phyloP scores from a whole-genome alignment of 306 rosid species.

The Vigna reflexopilosa region DNA sequence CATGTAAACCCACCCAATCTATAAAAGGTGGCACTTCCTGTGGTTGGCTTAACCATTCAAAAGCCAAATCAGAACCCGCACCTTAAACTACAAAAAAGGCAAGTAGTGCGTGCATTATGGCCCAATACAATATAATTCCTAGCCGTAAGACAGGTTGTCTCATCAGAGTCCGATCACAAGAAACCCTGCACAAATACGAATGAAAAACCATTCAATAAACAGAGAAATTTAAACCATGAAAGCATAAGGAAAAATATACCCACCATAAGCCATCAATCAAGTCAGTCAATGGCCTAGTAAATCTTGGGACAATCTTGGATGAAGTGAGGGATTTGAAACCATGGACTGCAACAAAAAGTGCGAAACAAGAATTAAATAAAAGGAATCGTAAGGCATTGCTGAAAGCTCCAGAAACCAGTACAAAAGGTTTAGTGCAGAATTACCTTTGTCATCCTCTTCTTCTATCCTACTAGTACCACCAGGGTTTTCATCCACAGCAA shows the following conservation, averaged over 20 bases:
- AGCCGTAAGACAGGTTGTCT: slow-evolving; percentile 86
- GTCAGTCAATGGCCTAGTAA: slow-evolving; percentile 86
- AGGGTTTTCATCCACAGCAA: slow-evolving; percentile 89
- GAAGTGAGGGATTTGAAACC: slow-evolving; percentile 95
- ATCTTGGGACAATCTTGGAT: slow-evolving; percentile 87
- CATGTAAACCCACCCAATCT: slow-evolving; percentile 35
- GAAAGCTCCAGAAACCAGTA: slow-evolving; percentile 25
- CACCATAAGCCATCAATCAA: slow-evolving; percentile 97
- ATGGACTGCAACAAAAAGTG: slow-evolving; percentile 62
- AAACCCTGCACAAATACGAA: slow-evolving; percentile 70
- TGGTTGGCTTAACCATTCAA: too few relatives aligned
- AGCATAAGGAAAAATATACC: slow-evolving; percentile 36
- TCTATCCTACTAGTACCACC: slow-evolving; percentile 70
- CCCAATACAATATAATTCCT: slow-evolving; percentile 90
- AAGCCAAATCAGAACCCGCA: slow-evolving; percentile 46
- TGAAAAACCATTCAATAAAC: slow-evolving; percentile 29
- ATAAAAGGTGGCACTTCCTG: slow-evolving; percentile 20
- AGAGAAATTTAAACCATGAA: slow-evolving; percentile 9
- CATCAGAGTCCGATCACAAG: slow-evolving; percentile 96
- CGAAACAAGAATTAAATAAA: slow-evolving; percentile 38
- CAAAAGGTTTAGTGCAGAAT: slow-evolving; percentile 25
- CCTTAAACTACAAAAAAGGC: slow-evolving; percentile 79
- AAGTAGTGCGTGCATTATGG: slow-evolving; percentile 81
- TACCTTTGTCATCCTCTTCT: slow-evolving; percentile 97
- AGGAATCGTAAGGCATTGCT: slow-evolving; percentile 8